Conservation (phyloP, 305 asterid species). For the Fraxinus sp. region DNA sequence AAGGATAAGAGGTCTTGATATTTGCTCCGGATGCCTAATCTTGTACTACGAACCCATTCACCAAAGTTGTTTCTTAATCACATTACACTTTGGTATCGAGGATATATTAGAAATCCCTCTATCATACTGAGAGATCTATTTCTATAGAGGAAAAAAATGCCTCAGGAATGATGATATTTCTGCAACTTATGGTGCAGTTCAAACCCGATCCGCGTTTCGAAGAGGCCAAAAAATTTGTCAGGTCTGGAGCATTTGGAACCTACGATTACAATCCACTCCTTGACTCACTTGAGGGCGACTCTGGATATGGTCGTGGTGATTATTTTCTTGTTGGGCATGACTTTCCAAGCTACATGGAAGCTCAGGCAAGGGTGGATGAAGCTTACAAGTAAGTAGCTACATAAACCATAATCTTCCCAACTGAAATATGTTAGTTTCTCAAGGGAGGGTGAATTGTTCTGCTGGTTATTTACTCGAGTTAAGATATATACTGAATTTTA, state of each 20-base stretch:
- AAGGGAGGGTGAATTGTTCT: not conserved
- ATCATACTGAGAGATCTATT: not conserved
- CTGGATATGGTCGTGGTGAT: conserved; percentile 96
- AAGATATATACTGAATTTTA: not conserved
- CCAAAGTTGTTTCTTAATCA: not conserved
- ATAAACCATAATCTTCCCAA: conserved; percentile 5
- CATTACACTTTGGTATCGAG: not conserved
- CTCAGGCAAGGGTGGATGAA: conserved; percentile 82
- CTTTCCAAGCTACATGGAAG: conserved; percentile 89
- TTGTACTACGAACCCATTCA: not conserved
- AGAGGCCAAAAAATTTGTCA: conserved; percentile 88
- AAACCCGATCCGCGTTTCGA: conserved; percentile 92
- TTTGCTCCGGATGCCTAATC: not conserved
- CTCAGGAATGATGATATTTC: conserved; percentile 1
- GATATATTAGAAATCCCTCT: not conserved
- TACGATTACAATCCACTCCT: conserved; percentile 94
- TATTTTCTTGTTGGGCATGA: conserved; percentile 91
- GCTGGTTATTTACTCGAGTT: not conserved
- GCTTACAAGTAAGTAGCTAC: conserved; percentile 81
- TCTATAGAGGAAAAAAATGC: not conserved
- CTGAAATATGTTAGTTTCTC: conserved; percentile 4
- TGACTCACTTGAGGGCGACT: conserved; percentile 87
- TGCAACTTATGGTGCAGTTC: conserved; percentile 51
- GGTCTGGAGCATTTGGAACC: conserved; percentile 93
- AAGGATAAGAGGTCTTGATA: not conserved